phyloP scores from a whole-genome alignment of 768 basidiomycete genomes.

The Termitomyces sp. region DNA sequence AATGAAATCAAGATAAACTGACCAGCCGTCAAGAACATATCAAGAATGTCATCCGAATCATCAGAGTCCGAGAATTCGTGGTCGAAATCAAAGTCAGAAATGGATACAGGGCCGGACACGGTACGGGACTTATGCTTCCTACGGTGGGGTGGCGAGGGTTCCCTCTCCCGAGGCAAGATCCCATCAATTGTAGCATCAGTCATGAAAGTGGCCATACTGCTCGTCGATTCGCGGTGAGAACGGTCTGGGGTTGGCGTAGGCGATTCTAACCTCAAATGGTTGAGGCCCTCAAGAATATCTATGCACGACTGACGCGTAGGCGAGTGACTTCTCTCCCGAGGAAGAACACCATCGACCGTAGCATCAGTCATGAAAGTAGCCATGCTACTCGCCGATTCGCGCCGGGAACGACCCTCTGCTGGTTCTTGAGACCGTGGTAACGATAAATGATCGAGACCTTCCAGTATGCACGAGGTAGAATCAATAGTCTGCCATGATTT shows the following conservation, averaged over 20 bases:
- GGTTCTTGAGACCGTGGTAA: constrained; percentile 27
- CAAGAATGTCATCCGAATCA: constrained; percentile 23
- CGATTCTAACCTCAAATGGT: constrained; percentile 24
- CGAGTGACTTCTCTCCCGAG: constrained; percentile 19
- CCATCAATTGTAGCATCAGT: constrained; percentile 55
- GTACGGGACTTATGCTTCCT: constrained; percentile 16
- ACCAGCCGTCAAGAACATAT: constrained; percentile 28
- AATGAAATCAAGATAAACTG: constrained; percentile 2
- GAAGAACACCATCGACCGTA: constrained; percentile 55
- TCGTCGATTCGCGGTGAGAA: constrained; percentile 35
- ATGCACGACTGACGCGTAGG: constrained; percentile 10
- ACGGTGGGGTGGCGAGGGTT: background rate
- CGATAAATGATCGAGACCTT: constrained; percentile 29
- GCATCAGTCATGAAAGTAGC: constrained; percentile 51
- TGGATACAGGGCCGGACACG: constrained; percentile 27
- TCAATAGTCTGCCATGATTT: constrained; percentile 41
- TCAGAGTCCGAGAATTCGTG: constrained; percentile 31
- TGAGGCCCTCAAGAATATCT: constrained; percentile 39
- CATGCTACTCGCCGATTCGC: constrained; percentile 46
- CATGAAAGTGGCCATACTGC: constrained; percentile 51
- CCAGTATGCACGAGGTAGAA: constrained; percentile 32
- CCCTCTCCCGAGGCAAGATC: constrained; percentile 34
- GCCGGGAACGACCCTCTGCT: constrained; percentile 21
- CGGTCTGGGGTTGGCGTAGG: constrained; percentile 21
- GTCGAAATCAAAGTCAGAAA: constrained; percentile 38